Conservation (phyloP, 257 asterid species). For the Solanum tarapatanum region DNA sequence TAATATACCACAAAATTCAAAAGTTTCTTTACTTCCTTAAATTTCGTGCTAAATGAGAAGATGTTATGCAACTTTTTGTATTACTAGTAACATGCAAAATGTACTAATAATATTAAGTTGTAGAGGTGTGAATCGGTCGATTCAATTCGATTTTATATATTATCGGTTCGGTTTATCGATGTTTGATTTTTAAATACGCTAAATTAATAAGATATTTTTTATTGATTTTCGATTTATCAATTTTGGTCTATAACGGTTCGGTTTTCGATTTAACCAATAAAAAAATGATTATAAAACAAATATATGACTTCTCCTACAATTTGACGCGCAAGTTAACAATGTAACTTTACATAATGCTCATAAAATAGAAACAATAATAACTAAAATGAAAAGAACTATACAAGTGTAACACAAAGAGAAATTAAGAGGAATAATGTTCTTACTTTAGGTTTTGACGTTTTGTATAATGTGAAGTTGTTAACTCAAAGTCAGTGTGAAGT, state of each 20-base stretch:
- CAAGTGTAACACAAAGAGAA: not conserved
- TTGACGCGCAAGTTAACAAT: not conserved
- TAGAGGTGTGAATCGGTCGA: not conserved
- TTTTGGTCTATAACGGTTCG: not conserved
- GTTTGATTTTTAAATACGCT: too few species aligned
- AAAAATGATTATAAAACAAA: not conserved
- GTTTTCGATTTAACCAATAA: not conserved
- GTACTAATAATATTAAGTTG: not conserved
- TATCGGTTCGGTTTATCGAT: not conserved
- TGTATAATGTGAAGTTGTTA: not conserved
- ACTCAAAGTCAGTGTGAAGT: not conserved
- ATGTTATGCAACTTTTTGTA: not conserved
- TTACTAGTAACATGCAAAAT: not conserved
- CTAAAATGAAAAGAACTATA: too few species aligned
- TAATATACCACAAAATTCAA: too few species aligned
- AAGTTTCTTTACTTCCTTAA: too few species aligned
- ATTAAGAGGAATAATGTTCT: not conserved
- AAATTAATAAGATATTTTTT: too few species aligned
- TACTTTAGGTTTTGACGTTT: too few species aligned
- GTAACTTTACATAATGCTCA: not conserved
- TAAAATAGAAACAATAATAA: not conserved
- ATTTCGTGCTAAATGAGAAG: not conserved
- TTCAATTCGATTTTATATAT: too few species aligned
- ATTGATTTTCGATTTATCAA: too few species aligned
- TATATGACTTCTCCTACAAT: not conserved